These are phyloP conservation scores for Penicillium sp. DNA, from an alignment of 2,329 filamentous ascomycete genomes.

Conservation along the genomic window DNA sequence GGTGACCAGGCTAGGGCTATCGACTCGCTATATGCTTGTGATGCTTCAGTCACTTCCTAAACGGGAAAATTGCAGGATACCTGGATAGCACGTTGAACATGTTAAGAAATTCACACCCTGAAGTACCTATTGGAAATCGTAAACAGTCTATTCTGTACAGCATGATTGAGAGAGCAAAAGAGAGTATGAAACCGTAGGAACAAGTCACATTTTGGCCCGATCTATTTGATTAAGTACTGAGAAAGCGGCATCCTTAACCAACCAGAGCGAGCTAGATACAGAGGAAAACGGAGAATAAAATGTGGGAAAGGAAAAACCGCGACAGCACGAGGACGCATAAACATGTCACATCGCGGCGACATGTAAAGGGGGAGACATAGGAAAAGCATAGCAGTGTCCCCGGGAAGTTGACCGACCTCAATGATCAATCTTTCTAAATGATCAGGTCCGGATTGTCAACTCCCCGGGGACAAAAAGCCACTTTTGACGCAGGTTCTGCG, in stretches of 20 bases:
- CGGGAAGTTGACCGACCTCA: neutral
- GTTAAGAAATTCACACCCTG: neutral
- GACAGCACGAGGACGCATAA: slow-evolving; percentile 45
- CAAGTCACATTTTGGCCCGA: slow-evolving; percentile 47
- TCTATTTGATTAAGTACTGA: slow-evolving; percentile 46
- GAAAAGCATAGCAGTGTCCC: slow-evolving; percentile 43
- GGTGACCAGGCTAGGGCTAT: neutral
- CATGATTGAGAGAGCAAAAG: slow-evolving; percentile 1
- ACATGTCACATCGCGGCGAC: slow-evolving; percentile 47
- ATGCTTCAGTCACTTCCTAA: slow-evolving; percentile 1
- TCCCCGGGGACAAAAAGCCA: slow-evolving; percentile 43
- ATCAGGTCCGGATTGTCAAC: neutral
- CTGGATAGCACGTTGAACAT: neutral
- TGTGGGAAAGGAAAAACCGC: slow-evolving; percentile 42
- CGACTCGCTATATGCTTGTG: neutral
- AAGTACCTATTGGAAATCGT: slow-evolving; percentile 1
- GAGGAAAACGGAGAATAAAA: slow-evolving; percentile 36
- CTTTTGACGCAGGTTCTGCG: slow-evolving; percentile 48
- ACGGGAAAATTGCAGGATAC: neutral
- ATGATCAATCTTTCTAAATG: neutral
- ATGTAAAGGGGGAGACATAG: slow-evolving; percentile 38
- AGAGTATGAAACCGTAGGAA: slow-evolving; percentile 37
- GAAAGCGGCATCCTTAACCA: slow-evolving; percentile 45
- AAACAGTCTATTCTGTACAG: neutral
- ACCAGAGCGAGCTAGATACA: slow-evolving; percentile 47